These are phyloP conservation scores for Jimgerdemannia lactiflua DNA, from an alignment of 192 early-diverging fungal species.

Conservation along the genomic window DNA sequence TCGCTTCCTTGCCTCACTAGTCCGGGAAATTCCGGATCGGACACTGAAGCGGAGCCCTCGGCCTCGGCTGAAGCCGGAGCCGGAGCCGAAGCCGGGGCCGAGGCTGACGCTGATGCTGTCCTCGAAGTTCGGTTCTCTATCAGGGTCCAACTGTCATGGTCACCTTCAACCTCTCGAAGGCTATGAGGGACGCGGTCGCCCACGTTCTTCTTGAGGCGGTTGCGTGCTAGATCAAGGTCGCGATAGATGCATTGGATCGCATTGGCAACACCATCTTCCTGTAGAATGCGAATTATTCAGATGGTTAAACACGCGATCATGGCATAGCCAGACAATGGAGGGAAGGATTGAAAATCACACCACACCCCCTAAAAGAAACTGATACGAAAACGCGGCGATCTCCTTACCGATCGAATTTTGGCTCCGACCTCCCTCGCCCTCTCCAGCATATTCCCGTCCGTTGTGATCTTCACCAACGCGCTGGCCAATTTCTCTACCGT, in stretches of 20 bases:
- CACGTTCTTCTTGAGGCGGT: not conserved
- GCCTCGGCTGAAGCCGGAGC: no score
- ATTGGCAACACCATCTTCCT: slow-evolving; percentile 55
- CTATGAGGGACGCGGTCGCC: not conserved
- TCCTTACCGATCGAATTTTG: slow-evolving; percentile 41
- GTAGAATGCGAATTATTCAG: not conserved
- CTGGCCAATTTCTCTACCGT: slow-evolving; percentile 46
- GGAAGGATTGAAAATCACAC: no score
- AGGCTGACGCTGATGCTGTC: no score
- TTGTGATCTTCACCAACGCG: slow-evolving; percentile 48
- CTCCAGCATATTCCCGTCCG: slow-evolving; percentile 51
- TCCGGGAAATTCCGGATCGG: no score
- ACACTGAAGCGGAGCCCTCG: no score
- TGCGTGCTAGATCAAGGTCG: slow-evolving; percentile 48
- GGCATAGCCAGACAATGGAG: no score
- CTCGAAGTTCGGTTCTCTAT: no score
- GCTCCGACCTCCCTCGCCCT: slow-evolving; percentile 45
- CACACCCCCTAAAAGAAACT: not conserved
- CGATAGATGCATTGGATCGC: slow-evolving; percentile 63
- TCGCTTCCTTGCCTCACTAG: no score
- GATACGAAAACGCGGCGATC: not conserved
- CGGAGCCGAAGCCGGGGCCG: no score
- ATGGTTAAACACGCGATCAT: no score
- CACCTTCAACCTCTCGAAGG: not conserved
- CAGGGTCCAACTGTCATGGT: not conserved